These are phyloP conservation scores for Boletus barrowsii DNA, from an alignment of 768 basidiomycete genomes.

Conservation along the genomic window DNA sequence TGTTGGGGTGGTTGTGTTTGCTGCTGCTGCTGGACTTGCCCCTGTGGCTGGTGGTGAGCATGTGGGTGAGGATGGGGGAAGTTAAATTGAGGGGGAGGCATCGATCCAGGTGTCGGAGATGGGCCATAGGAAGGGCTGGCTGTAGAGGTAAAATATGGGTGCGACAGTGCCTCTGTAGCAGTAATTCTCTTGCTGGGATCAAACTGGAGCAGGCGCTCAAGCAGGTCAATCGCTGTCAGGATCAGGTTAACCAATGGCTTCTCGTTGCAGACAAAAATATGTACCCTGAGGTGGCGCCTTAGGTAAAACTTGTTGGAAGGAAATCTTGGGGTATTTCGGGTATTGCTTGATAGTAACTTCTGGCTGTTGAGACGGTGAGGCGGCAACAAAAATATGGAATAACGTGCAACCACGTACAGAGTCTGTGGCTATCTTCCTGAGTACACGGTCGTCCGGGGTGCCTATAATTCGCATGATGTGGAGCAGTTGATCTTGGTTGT, in stretches of 20 bases:
- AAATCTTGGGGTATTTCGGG: constrained; percentile 83
- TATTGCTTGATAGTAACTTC: constrained; percentile 82
- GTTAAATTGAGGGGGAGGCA: constrained; percentile 67
- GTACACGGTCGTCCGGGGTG: constrained; percentile 84
- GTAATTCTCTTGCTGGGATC: constrained; percentile 91
- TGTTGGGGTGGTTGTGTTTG: constrained; percentile 40
- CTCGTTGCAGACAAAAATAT: neutral
- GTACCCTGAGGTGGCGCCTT: constrained; percentile 83
- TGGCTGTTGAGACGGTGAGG: constrained; percentile 47
- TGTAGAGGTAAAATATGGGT: constrained; percentile 82
- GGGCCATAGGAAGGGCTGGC: constrained; percentile 32
- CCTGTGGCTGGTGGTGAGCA: constrained; percentile 46
- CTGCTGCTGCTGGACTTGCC: constrained; percentile 42
- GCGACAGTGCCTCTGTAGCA: constrained; percentile 85
- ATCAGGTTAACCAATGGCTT: constrained; percentile 3
- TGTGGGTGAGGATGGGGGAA: constrained; percentile 62
- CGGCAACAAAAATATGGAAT: neutral
- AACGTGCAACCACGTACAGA: constrained; percentile 52
- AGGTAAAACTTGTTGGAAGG: constrained; percentile 75
- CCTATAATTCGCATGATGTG: constrained; percentile 98
- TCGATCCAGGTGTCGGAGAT: constrained; percentile 46
- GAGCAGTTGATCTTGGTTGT: constrained; percentile 96
- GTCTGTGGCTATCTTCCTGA: constrained; percentile 87
- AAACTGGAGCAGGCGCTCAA: constrained; percentile 93
- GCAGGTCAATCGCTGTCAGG: constrained; percentile 74